Evolutionary conservation across 495 filamentous ascomycete species (phyloP), one percentile per base, ranked within the genome.

Genomic region (Chaetomium cochliodes): DNA sequence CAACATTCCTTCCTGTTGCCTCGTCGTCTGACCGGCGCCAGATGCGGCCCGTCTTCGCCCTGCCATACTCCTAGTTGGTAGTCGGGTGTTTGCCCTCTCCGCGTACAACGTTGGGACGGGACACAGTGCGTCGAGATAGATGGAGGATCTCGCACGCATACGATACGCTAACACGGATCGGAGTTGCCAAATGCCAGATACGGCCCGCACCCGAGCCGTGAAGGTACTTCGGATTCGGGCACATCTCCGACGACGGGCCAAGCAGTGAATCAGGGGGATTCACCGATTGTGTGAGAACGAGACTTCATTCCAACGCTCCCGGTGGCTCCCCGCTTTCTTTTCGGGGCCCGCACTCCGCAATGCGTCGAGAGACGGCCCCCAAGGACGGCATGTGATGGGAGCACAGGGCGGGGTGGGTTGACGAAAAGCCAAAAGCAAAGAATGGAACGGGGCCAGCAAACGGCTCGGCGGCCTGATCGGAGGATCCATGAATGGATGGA

Each of bases 1-100:
- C 62, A 67, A 69, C 66, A 61, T 49, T 37, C 44, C 64, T 49
- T 37, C 44, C 55, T n/a, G 22, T 18, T 30, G 53, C 28, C 60
- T 59, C 15, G 22, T 33, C 33, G 6, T 56, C 25, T 37, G 33
- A 39, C 41, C 42, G 18, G 18, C 26, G 61, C 50, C 42, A 33
- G 55, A 41, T n/a, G 54, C 63, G 56, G 60, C 28, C 37, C 58
- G 50, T 64, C 62, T 42, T 18, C 42, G 62, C 22, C n/a, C n/a
- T 20, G 25, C 41, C 53, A 58, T 59, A 25, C 33, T 22, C 25
- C 33, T 16, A 61, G 62, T 37, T 53, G 56, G 49, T 33, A 47
- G 16, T 47, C 55, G 62, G n/a, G 30, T 62, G 60, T 64, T 64
- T 54, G 59, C 39, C 49, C 16, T 30, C 11, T 52, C 15, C 42